Evolutionary conservation across 2,329 filamentous ascomycete species (phyloP), one percentile per base, ranked within the genome.

Genomic region (Tolypocladium nubicola): DNA sequence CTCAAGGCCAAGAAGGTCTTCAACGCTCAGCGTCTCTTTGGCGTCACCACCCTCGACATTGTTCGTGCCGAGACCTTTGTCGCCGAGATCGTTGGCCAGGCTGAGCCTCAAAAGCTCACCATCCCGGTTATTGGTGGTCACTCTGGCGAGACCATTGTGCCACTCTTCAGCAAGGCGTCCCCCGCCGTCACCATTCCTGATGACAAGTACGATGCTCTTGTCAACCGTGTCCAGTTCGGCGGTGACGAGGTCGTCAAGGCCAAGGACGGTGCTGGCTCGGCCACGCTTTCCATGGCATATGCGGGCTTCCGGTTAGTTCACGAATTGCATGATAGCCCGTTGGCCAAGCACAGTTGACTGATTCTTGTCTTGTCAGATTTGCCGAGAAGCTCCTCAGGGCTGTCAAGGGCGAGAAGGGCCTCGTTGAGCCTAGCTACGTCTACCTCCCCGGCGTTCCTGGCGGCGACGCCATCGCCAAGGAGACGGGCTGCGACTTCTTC

Each of bases 31-130:
- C 91, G 88, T 74, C 87, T 99, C 62, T 99, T 99, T 71, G 94
- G 94, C 82, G 94, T 99, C 72, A 99, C 94, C 71, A 97, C 94
- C 54, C 88, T 99, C 67, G 94, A 99, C 75, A 92, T 99, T 68
- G 94, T 99, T 71, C 93, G 94, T 73, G 91, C 94, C 65, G 91
- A 97, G 83, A 97, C 92, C 64, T 99, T 99, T 73, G 89, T 96
- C 60, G 88, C 90, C 67, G 86, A 90, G 70, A 87, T 95, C 69
- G 82, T 82, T 61, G 91, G 92, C 76, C 85, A 89, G 77, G 84
- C 86, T 72, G 86, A 93, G 73, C 90, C 92, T 59, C 82, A 87
- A 68, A 88, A 92, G 74, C 83, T 91, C 65, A 89, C 80, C 64
- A 88, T 99, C 63, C 92, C 93, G 64, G 94, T 99, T 68, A 85